Evolutionary conservation across 176 grass and related monocot genomes (phyloP).

Genomic region (Guadua angustifolia): DNA sequence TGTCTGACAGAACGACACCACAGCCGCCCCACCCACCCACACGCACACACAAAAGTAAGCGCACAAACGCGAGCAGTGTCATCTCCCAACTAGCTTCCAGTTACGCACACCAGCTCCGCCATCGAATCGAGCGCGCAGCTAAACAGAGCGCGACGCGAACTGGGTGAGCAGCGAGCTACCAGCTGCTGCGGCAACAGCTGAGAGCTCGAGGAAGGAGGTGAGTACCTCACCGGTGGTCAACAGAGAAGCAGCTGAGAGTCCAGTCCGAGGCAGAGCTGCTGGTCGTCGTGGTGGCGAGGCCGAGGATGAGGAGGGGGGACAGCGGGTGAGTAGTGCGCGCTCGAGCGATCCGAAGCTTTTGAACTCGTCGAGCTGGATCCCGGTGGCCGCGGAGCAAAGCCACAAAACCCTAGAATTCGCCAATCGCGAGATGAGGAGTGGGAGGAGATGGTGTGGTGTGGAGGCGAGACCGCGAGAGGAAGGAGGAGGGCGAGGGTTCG

Average conservation of each 20-base stretch:
- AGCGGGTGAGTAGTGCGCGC: neutral
- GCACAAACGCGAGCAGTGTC: conserved; percentile 43
- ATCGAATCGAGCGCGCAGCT: conserved; percentile 36
- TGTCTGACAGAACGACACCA: conserved; percentile 43
- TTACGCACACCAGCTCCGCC: neutral
- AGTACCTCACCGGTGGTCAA: conserved; percentile 41
- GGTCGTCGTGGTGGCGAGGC: conserved; percentile 13
- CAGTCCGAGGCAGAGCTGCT: conserved; percentile 24
- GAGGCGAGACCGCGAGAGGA: neutral
- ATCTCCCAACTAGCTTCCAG: conserved; percentile 38
- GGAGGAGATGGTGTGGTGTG: conserved; percentile 7
- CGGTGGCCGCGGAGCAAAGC: neutral
- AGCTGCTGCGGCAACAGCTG: neutral
- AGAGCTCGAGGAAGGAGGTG: neutral
- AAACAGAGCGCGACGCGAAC: conserved; percentile 10
- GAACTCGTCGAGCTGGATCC: conserved; percentile 35
- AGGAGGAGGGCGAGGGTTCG: conserved; percentile 50
- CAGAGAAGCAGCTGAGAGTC: conserved; percentile 20
- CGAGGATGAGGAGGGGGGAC: neutral
- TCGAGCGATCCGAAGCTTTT: conserved; percentile 47
- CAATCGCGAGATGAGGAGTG: conserved; percentile 57
- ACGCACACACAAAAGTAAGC: conserved; percentile 27
- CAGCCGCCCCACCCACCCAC: conserved; percentile 38
- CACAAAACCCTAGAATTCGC: conserved; percentile 53
- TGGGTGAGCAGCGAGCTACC: neutral